A percentile compares a stretch with the other conserved stretches of the same genome.
phyloP scores from a whole-genome alignment of 306 rosid genomes.

The Cucumis melo region DNA sequence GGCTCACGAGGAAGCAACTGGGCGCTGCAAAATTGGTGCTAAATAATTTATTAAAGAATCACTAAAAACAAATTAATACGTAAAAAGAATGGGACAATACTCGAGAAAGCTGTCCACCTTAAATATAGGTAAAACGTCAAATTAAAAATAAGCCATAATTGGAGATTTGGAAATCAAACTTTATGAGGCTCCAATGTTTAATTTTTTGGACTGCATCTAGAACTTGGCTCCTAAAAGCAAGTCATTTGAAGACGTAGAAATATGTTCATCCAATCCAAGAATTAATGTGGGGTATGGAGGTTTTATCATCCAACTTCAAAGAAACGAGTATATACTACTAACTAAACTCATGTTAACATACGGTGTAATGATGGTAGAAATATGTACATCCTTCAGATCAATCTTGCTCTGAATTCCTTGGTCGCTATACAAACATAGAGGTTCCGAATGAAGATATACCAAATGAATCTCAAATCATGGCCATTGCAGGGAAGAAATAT shows the following conservation, averaged over 20 bases:
- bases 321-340: no score
- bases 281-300: no score
- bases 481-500: neutral
- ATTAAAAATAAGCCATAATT: neutral
- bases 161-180: neutral
- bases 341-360: no score
- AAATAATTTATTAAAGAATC: neutral
- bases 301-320: no score
- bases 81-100: neutral
- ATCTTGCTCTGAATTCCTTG: neutral
- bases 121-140: neutral
- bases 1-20: neutral
- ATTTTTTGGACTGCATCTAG: neutral
- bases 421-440: neutral
- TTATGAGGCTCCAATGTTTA: neutral
- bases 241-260: neutral
- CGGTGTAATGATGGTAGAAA: no score
- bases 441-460: neutral
- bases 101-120: neutral
- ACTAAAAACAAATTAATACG: neutral
- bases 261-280: no score
- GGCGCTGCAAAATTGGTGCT: neutral
- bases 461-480: neutral
- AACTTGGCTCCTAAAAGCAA: neutral
- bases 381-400: neutral